Evolutionary conservation across 2,329 filamentous ascomycete genomes (phyloP).

Genomic region (Neoascochyta sp.): DNA sequence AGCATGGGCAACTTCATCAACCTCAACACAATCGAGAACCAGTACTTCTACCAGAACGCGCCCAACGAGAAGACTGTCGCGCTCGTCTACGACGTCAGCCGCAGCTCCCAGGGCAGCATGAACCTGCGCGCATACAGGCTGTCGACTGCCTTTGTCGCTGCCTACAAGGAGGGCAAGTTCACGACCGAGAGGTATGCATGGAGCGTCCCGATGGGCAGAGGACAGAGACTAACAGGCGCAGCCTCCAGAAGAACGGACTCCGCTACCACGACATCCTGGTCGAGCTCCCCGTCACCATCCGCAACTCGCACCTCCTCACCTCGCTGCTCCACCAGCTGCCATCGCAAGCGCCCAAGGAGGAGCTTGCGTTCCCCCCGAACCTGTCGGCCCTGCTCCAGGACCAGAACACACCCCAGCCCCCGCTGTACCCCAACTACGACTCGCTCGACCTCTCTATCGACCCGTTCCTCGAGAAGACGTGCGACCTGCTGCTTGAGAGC

Average conservation of each 20-base stretch:
- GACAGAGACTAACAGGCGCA: conserved; percentile 57
- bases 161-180: conserved; percentile 97
- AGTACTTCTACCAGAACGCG: conserved; percentile 94
- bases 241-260: conserved; percentile 90
- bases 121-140: conserved; percentile 89
- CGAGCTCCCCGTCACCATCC: conserved; percentile 83
- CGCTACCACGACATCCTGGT: conserved; percentile 90
- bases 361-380: conserved; percentile 72
- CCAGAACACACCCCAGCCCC: conserved; percentile 54
- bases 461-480: conserved; percentile 97
- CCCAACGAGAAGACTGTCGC: conserved; percentile 81
- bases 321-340: conserved; percentile 93
- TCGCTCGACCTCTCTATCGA: conserved; percentile 90
- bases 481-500: conserved; percentile 90
- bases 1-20: conserved; percentile 99
- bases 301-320: conserved; percentile 96
- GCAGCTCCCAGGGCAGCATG: conserved; percentile 86
- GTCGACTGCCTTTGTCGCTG: conserved; percentile 79
- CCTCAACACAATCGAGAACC: conserved; percentile 93
- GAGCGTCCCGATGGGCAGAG: conserved; percentile 73
- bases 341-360: conserved; percentile 58
- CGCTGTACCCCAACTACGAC: conserved; percentile 84
- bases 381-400: conserved; percentile 72
- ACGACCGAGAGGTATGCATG: conserved; percentile 79
- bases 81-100: conserved; percentile 90